Conservation (phyloP, 164 flowering plant genomes). For the Brasenia schreberi region DNA sequence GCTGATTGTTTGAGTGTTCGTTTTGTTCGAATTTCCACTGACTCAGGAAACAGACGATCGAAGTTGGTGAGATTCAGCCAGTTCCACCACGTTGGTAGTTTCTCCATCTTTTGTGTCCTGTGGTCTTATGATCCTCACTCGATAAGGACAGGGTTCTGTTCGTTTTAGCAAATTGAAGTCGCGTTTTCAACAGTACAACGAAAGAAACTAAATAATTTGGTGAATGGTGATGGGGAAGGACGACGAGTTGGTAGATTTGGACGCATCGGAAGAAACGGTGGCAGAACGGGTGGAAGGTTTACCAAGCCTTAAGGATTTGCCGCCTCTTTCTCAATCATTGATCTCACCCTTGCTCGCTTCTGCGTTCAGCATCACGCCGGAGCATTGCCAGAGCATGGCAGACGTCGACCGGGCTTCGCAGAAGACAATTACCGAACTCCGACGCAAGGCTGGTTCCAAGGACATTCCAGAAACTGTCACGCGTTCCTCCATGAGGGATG, state of each 20-base stretch:
- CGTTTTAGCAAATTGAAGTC: not conserved
- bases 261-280: constrained; percentile 30
- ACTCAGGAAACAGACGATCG: too few relatives aligned
- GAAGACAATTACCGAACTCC: constrained; percentile 35
- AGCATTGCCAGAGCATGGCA: constrained; percentile 26
- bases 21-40: too few relatives aligned
- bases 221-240: constrained; percentile 28
- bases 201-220: constrained; percentile 11
- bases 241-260: constrained; percentile 25
- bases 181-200: constrained; percentile 44
- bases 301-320: constrained; percentile 44
- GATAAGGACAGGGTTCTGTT: too few relatives aligned
- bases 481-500: too few relatives aligned
- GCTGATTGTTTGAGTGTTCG: too few relatives aligned
- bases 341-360: constrained; percentile 59
- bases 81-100: too few relatives aligned
- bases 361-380: constrained; percentile 70
- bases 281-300: constrained; percentile 73
- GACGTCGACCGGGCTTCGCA: constrained; percentile 72
- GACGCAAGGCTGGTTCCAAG: constrained; percentile 4
- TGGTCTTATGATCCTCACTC: too few relatives aligned
- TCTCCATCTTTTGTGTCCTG: too few relatives aligned
- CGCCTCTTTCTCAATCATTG: constrained; percentile 59
- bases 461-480: too few relatives aligned
- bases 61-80: too few relatives aligned